Percentiles rank a stretch among this genome's conserved stretches.
Conservation (phyloP, 352 stramenopile species). For the Aphanomyces stellatus region DNA sequence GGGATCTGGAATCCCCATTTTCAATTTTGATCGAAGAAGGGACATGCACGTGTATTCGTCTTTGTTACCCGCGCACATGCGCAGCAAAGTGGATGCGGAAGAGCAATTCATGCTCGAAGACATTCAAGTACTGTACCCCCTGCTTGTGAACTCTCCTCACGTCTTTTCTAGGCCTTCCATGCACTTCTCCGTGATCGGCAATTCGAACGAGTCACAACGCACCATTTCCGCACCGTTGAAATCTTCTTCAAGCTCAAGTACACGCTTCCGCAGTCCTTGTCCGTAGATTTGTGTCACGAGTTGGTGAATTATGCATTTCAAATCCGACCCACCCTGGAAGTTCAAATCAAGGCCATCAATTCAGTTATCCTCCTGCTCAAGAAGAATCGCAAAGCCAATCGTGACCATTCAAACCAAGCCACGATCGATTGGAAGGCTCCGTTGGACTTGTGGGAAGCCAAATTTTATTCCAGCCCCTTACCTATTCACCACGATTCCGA, state of each 20-base stretch:
- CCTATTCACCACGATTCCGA: slow-evolving; percentile 34
- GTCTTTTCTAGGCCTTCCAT: slow-evolving; percentile 20
- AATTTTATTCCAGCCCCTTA: slow-evolving; percentile 38
- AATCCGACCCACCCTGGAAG: slow-evolving; percentile 32
- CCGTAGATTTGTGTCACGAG: slow-evolving; percentile 35
- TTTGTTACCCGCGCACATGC: background rate
- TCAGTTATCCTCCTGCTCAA: slow-evolving; percentile 47
- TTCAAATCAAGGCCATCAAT: slow-evolving; percentile 30
- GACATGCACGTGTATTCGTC: slow-evolving; percentile 19
- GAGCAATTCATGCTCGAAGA: background rate
- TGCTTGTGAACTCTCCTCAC: background rate
- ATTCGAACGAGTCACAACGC: slow-evolving; percentile 32
- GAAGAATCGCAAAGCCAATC: slow-evolving; percentile 33
- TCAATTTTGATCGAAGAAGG: too few species aligned
- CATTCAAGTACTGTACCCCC: background rate
- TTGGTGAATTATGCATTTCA: slow-evolving; percentile 26
- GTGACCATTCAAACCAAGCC: slow-evolving; percentile 21
- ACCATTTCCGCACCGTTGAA: slow-evolving; percentile 48
- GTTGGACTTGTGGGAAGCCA: slow-evolving; percentile 36
- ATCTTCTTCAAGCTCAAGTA: slow-evolving; percentile 64
- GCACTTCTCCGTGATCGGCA: slow-evolving; percentile 27
- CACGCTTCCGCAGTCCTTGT: slow-evolving; percentile 32
- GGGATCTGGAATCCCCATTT: too few species aligned
- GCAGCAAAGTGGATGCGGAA: background rate
- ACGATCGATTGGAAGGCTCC: slow-evolving; percentile 39